Percentiles rank a stretch among this genome's conserved stretches.
phyloP scores from a whole-genome alignment of 2,329 filamentous ascomycete genomes.

The Dryadomyces quercus-mongolicae region DNA sequence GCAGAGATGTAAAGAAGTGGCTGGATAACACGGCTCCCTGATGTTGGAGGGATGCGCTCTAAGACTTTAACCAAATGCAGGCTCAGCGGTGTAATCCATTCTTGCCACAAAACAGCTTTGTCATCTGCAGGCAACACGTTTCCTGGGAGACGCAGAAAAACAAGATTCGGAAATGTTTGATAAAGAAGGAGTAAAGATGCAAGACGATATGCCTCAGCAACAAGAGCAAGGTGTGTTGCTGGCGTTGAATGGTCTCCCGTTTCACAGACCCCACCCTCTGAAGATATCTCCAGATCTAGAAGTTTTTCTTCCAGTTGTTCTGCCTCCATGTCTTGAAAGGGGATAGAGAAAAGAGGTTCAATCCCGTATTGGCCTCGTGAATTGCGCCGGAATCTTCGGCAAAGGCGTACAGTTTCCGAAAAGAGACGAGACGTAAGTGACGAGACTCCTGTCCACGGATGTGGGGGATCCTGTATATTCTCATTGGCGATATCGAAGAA shows the following conservation, averaged over 20 bases:
- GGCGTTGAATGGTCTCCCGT: conserved; percentile 21
- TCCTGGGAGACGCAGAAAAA: conserved; percentile 3
- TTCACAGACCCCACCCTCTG: conserved; percentile 12
- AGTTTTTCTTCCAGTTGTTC: conserved; percentile 23
- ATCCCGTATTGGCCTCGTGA: conserved; percentile 11
- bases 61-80: conserved; percentile 8
- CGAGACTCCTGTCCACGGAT: conserved; percentile 27
- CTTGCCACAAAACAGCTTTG: conserved; percentile 4
- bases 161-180: conserved; percentile 17
- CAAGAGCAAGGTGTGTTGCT: conserved; percentile 19
- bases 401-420: conserved; percentile 19
- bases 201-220: conserved; percentile 24
- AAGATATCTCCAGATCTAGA: conserved; percentile 17
- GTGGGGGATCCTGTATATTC: conserved; percentile 10
- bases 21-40: conserved; percentile 10
- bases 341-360: conserved; percentile 13
- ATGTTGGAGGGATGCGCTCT: conserved; percentile 8
- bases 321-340: conserved; percentile 19
- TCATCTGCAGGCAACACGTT: neutral
- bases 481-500: neutral
- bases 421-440: conserved; percentile 19
- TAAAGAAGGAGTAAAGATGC: conserved; percentile 25
- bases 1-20: conserved; percentile 11
- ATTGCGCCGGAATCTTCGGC: conserved; percentile 19
- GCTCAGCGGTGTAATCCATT: conserved; percentile 8